Evolutionary conservation across 1,139 yeast genomes (phyloP).

Genomic region (Cylindricascospora bacillispora): DNA sequence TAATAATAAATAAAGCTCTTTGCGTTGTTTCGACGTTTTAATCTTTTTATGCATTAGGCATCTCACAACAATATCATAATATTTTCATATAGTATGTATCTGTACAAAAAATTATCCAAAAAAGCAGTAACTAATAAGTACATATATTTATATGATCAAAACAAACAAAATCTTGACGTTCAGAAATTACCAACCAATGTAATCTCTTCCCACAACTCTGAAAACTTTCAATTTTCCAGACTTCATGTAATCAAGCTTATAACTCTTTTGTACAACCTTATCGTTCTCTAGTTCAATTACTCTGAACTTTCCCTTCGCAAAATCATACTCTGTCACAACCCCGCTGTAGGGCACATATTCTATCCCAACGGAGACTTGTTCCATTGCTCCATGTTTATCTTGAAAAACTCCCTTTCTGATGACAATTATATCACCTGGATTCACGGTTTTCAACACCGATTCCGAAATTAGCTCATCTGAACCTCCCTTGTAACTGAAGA

Average conservation of each 20-base stretch:
- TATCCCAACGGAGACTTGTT: slow-evolving; percentile 36
- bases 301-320: slow-evolving; percentile 58
- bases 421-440: slow-evolving; percentile 75
- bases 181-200: slow-evolving; percentile 49
- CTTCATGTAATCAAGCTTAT: slow-evolving; percentile 59
- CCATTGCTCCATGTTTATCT: slow-evolving; percentile 41
- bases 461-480: slow-evolving; percentile 49
- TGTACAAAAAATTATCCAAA: no score
- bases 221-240: slow-evolving; percentile 71
- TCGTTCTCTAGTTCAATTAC: slow-evolving; percentile 59
- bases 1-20: no score
- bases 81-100: no score
- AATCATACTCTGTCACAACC: slow-evolving; percentile 61
- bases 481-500: slow-evolving; percentile 45
- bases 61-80: no score
- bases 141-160: no score
- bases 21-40: no score
- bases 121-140: no score
- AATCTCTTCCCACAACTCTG: slow-evolving; percentile 53
- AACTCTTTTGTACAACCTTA: slow-evolving; percentile 46
- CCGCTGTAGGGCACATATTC: slow-evolving; percentile 32
- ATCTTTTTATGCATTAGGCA: no score
- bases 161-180: no score
- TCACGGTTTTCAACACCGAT: slow-evolving; percentile 26
- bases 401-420: slow-evolving; percentile 67